Percentiles rank a stretch among this genome's conserved stretches.
phyloP scores from a whole-genome alignment of 2,329 filamentous ascomycete genomes.

The Ophiostoma montium region DNA sequence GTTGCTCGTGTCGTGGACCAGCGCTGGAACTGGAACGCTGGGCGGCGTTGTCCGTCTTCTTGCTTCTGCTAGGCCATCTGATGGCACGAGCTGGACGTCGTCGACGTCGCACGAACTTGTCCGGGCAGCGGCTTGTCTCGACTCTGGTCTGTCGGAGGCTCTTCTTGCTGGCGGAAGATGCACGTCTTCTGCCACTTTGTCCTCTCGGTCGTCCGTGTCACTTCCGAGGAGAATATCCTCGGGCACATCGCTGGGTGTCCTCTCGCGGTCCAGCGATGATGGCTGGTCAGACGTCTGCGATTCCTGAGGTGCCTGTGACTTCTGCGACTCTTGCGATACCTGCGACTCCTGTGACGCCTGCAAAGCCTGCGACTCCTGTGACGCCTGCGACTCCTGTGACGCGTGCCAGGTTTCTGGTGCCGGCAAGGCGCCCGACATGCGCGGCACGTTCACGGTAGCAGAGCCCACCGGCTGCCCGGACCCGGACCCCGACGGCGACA shows the following conservation, averaged over 20 bases:
- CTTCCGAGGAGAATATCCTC: background rate
- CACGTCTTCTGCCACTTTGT: background rate
- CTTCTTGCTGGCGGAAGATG: background rate
- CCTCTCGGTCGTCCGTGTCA: background rate
- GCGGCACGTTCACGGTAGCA: background rate
- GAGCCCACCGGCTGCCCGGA: background rate
- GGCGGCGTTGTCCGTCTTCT: background rate
- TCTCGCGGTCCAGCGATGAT: background rate
- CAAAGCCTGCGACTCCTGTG: too few species aligned
- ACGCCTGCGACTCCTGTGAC: background rate
- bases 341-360: too few species aligned
- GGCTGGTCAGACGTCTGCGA: too few species aligned
- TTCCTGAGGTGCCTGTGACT: too few species aligned
- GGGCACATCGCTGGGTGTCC: background rate
- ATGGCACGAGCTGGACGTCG: background rate
- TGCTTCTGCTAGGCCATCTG: background rate
- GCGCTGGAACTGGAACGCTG: background rate
- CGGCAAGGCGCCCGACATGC: background rate
- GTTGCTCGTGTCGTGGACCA: background rate
- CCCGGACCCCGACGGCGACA: conserved; percentile 1
- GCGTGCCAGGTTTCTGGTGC: background rate
- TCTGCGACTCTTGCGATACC: too few species aligned
- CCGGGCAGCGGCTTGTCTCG: background rate
- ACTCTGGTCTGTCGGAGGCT: background rate
- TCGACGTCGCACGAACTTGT: background rate